Evolutionary conservation across 2,329 filamentous ascomycete genomes (phyloP).

Genomic region (Aspergillus neotritici): DNA sequence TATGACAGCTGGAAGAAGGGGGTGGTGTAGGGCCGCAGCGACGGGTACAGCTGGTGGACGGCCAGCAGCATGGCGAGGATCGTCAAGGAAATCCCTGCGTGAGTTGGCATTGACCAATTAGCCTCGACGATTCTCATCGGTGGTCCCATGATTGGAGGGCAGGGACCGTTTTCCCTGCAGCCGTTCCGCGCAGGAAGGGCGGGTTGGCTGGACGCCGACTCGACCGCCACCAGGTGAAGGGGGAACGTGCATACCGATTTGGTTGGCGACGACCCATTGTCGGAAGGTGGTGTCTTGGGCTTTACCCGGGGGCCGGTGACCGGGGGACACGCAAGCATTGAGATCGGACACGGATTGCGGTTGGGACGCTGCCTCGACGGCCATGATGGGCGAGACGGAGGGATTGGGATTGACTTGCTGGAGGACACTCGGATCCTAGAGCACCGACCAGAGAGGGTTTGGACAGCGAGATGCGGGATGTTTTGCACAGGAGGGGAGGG

Average conservation of each 20-base stretch:
- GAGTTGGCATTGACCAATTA: conserved; percentile 13
- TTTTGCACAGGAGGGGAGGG: no score
- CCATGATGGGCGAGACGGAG: conserved; percentile 25
- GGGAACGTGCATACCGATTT: conserved; percentile 59
- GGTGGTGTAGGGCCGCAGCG: conserved; percentile 68
- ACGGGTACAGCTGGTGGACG: conserved; percentile 75
- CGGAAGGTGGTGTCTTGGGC: conserved; percentile 39
- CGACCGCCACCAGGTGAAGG: background rate
- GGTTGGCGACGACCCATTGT: conserved; percentile 68
- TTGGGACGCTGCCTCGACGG: conserved; percentile 27
- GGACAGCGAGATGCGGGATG: no score
- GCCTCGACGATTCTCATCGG: conserved; percentile 1
- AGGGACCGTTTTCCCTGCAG: no score
- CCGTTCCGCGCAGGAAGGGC: background rate
- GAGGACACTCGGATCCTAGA: conserved; percentile 2
- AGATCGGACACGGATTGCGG: conserved; percentile 31
- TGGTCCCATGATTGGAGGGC: background rate
- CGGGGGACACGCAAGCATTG: conserved; percentile 38
- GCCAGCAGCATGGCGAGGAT: conserved; percentile 76
- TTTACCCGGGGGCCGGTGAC: conserved; percentile 18
- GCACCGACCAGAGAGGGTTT: no score
- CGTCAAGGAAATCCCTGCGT: conserved; percentile 73
- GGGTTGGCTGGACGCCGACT: background rate
- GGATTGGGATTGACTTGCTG: background rate
- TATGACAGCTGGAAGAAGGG: conserved; percentile 89